Evolutionary conservation across 176 grass and related monocot genomes (phyloP).

Genomic region (Carex myosuroides): DNA sequence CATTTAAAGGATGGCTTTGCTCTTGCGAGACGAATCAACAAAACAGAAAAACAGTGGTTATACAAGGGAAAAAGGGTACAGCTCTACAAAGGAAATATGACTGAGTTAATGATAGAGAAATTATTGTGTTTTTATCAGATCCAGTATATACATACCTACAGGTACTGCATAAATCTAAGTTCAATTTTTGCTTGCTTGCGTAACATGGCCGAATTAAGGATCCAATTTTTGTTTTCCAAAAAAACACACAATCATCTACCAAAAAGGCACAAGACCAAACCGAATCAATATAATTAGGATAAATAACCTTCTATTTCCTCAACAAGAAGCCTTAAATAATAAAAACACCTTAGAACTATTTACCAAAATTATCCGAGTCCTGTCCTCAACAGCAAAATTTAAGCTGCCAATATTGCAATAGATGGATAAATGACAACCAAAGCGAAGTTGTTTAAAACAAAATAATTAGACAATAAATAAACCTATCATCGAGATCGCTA

Average conservation of each 20-base stretch:
- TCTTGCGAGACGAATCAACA: neutral
- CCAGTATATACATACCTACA: neutral
- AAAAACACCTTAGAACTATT: neutral
- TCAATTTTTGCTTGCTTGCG: neutral
- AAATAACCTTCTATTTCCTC: neutral
- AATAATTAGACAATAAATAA: neutral
- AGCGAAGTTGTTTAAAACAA: neutral
- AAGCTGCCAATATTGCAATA: neutral
- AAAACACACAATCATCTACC: neutral
- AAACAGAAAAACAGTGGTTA: constrained; percentile 5
- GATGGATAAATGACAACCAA: neutral
- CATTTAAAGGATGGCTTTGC: neutral
- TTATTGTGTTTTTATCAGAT: neutral
- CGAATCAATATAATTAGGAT: neutral
- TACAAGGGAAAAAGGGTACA: neutral
- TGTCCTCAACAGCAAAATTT: neutral
- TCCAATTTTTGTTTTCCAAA: neutral
- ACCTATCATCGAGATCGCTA: neutral
- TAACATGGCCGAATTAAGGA: neutral
- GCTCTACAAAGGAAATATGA: neutral
- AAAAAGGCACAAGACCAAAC: neutral
- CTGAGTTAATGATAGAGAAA: neutral
- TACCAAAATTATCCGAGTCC: neutral
- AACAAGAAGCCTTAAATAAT: neutral
- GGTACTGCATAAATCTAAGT: neutral